Evolutionary conservation across 2,329 filamentous ascomycete species (phyloP), one percentile per base, ranked within the genome.

Genomic region (Fusarium sp.): DNA sequence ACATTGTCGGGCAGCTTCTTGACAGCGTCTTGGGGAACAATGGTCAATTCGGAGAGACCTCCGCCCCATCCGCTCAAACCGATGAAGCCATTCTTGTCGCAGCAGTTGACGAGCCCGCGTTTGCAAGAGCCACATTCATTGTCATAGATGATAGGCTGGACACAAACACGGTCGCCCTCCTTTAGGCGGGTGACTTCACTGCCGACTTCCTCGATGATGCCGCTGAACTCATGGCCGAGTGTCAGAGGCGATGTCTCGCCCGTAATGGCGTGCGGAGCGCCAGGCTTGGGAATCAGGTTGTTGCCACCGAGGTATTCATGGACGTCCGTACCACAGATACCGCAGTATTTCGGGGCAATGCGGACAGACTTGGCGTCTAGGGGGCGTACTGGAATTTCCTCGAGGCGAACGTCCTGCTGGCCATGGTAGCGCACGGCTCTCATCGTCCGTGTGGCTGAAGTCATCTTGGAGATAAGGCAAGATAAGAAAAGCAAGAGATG

Each of bases 241-340:
- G 60, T 65, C 24, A 65, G 45, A 6, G 62, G 62, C 5, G 62
- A 58, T 20, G 62, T 65, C n/a, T 65, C 62, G 2, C 62, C 62
- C 0, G 62, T 65, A 1, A 65, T 65, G 2, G 34, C 52, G 24
- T 65, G 62, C n/a, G 62, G 62, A n/a, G 52, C 3, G n/a, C 60
- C 60, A 11, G 62, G 62, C 2, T 65, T 65, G 15, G 62, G 62
- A 17, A 65, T 65, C 18, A 65, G 52, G 1, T 65, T 65, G 6
- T 65, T 64, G 10, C 62, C 62, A 15, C 62, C 62, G 3, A 65
- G 62, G 18, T 52, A 65, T 6, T 65, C 62, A 8, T 65, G 62
- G 3, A 65, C 62, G 1, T 65, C 62, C 6, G 62, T 65, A 33
- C 62, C 62, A 1, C 62, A 65, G 7, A 65, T 65, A 0, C 62